Evolutionary conservation across 2,329 filamentous ascomycete species (phyloP), one percentile per base, ranked within the genome.

Genomic region (Rosellinia necatrix): DNA sequence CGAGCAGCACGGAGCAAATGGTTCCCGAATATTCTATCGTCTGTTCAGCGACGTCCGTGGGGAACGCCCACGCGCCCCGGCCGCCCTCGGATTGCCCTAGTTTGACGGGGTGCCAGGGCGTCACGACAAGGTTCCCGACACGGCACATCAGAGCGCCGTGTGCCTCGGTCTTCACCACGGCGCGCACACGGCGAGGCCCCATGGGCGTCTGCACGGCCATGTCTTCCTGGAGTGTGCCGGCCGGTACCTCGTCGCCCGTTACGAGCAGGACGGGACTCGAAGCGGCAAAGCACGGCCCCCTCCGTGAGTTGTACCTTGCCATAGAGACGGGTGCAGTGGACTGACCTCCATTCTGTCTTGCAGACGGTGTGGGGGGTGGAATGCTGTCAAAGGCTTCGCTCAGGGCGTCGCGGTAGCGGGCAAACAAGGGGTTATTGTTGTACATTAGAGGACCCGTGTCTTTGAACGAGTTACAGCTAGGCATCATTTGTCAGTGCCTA

Each of bases 71-170:
- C 3, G 49, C 61, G 38, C 70, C 66, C 13, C 65, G 4, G 38
- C 70, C 66, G 12, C 65, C 2, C 10, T 30, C 32, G 17, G 47
- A 27, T 19, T 21, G 2, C 17, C 75, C 70, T 1, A 66, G 43
- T 0, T 71, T 75, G 2, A 87, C 68, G 1, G 84, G 84, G 65
- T 87, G 85, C 81, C 82, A 87, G 0, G 80, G 78, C 21, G 84
- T 87, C 24, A 86, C 77, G 6, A 80, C 66, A 6, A 86, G 70
- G 2, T 65, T 59, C 1, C 75, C 75, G 0, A 85, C 67, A 0
- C 72, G 72, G 56, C 78, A 81, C 64, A 86, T 73, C 1, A 65
- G 55, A 30, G 70, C 70, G 35, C 68, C 54, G 2, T 58, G 51
- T 0, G 84, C 76, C 0, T 68, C 66, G 4, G 81, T 85, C 64